These are phyloP conservation scores for Kernera saxatilis DNA, from an alignment of 345 rosid genomes.

Conservation along the genomic window DNA sequence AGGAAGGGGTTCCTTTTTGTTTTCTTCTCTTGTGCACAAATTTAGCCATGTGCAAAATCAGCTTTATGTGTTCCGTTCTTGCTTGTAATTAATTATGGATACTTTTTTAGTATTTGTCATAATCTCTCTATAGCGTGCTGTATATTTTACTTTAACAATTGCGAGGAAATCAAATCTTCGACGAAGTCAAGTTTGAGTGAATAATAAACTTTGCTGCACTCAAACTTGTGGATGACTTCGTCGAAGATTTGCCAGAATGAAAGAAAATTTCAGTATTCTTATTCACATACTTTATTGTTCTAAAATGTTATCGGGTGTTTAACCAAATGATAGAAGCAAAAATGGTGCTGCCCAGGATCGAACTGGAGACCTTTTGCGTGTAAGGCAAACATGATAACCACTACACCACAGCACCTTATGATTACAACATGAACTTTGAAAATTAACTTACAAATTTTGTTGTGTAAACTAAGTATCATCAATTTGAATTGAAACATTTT, in stretches of 20 bases:
- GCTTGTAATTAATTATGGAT: not conserved
- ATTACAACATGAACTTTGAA: fast-evolving
- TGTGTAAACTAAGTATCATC: not conserved
- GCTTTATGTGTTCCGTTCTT: not conserved
- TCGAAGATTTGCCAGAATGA: not conserved
- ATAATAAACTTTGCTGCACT: no score
- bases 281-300: not conserved
- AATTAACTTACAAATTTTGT: fast-evolving
- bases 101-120: not conserved
- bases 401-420: constrained; percentile 26
- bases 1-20: constrained; percentile 5
- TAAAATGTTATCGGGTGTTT: not conserved
- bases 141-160: not conserved
- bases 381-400: constrained; percentile 35
- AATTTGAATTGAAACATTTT: not conserved
- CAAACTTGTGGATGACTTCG: not conserved
- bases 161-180: not conserved
- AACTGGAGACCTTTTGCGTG: constrained; percentile 36
- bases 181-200: no score
- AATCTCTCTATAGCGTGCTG: not conserved
- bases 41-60: not conserved
- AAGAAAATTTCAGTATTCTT: not conserved
- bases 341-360: constrained; percentile 27
- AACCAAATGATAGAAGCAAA: not conserved
- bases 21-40: constrained; percentile 12